Percentiles rank a stretch among this genome's conserved stretches.
These are phyloP conservation scores for Trametes elegans DNA, from an alignment of 768 basidiomycete genomes.

Conservation along the genomic window DNA sequence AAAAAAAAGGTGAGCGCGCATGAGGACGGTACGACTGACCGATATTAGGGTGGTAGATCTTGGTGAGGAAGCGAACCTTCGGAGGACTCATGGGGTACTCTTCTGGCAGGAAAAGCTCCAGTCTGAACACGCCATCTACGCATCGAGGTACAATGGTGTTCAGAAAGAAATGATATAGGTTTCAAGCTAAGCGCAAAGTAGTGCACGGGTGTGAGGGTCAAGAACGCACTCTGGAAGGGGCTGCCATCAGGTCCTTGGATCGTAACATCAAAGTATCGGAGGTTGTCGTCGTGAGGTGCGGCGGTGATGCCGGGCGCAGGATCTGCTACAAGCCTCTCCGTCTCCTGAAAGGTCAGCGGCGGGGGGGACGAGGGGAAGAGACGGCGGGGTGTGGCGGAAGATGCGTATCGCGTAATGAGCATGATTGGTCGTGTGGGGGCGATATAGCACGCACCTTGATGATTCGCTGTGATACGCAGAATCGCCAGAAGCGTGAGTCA, in stretches of 20 bases:
- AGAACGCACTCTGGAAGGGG: constrained; percentile 68
- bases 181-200: no score
- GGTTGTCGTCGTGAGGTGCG: constrained; percentile 92
- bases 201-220: background rate
- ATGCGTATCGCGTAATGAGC: constrained; percentile 20
- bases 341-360: constrained; percentile 61
- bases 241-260: constrained; percentile 94
- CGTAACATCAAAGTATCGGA: constrained; percentile 97
- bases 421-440: constrained; percentile 16
- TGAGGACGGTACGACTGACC: constrained; percentile 53
- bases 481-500: background rate
- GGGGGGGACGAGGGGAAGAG: background rate
- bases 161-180: background rate
- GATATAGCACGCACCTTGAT: constrained; percentile 42
- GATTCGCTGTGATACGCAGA: constrained; percentile 38
- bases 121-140: constrained; percentile 85
- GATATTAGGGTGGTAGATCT: constrained; percentile 99
- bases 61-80: constrained; percentile 95
- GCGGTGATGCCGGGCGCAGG: constrained; percentile 98
- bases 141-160: background rate
- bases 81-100: constrained; percentile 99
- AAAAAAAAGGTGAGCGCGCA: background rate
- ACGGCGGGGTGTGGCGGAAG: no score
- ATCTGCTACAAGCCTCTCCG: constrained; percentile 93
- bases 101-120: constrained; percentile 98